These are phyloP conservation scores for Mortierella hygrophila DNA, from an alignment of 192 early-diverging fungal genomes.

Conservation along the genomic window DNA sequence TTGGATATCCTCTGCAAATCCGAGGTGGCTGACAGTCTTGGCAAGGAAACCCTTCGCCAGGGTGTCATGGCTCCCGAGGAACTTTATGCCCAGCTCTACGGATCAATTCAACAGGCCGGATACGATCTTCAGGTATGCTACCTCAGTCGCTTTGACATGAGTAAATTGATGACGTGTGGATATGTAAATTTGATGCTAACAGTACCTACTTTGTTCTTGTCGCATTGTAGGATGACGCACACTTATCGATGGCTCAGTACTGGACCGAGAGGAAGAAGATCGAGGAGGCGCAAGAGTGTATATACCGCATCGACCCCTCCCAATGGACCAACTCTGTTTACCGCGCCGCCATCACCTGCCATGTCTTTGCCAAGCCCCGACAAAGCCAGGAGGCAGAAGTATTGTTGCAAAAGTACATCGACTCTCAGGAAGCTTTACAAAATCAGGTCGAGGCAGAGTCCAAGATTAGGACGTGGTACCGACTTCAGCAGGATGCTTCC, in stretches of 20 bases:
- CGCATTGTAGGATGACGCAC: constrained; percentile 22
- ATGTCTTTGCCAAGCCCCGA: constrained; percentile 33
- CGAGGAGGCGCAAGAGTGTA: constrained; percentile 43
- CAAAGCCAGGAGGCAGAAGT: constrained; percentile 40
- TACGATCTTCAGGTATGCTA: constrained; percentile 32
- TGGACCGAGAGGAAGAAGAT: constrained; percentile 25
- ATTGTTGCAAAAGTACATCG: constrained; percentile 32
- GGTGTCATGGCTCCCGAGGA: constrained; percentile 41
- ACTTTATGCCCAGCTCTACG: constrained; percentile 44
- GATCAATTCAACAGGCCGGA: constrained; percentile 38
- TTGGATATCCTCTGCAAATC: constrained; percentile 35
- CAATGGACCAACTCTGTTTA: constrained; percentile 26
- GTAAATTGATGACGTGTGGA: too few relatives aligned
- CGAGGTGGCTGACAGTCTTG: constrained; percentile 14
- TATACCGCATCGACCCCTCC: constrained; percentile 11
- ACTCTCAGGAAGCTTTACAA: background rate
- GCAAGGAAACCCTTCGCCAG: constrained; percentile 33
- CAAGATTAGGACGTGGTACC: constrained; percentile 35
- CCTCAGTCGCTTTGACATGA: background rate
- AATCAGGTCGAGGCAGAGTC: background rate
- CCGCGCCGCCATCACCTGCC: constrained; percentile 32
- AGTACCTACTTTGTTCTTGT: background rate
- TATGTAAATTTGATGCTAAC: background rate
- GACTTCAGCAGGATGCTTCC: constrained; percentile 33
- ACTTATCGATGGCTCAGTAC: constrained; percentile 41